Evolutionary conservation across 768 basidiomycete species (phyloP), one percentile per base, ranked within the genome.

Genomic region (Trametes cinnabarina): DNA sequence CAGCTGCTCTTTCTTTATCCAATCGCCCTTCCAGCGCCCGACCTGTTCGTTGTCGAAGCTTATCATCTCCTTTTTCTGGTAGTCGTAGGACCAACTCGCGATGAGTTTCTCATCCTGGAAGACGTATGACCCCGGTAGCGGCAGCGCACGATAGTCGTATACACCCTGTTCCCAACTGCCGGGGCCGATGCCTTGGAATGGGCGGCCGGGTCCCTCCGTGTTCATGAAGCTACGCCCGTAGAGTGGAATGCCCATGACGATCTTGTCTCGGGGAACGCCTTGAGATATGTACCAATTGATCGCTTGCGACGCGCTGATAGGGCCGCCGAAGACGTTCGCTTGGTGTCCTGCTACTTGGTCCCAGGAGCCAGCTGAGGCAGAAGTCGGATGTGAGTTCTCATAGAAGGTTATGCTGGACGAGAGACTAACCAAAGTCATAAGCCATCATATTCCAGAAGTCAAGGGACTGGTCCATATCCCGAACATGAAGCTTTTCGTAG

Each of bases 391-490:
- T 17, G 34, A 43, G 55, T 20, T n/a, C n/a, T 20, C 7, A 26
- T 10, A 22, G 2, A 47, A 25, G 46, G 43, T 22, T 10, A 55
- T 47, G 22, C n/a, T 26, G 51, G 37, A 46, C 15, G 15, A 17
- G 4, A 9, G 1, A 72, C 80, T 54, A 63, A 88, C 88, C 82
- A 65, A 88, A 92, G 69, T 92, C 91, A 63, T 93, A 92, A 1
- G 88, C 86, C 97, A 99, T 99, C 71, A 99, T 74, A 69, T 99
- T 98, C 95, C 94, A 98, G 71, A 98, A 94, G 67, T 93, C 90
- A 22, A 99, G 84, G 57, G 81, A 86, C 58, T 78, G 78, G 69
- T 94, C 88, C 95, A 99, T 98, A 60, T 91, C 91, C 22, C 72
- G 74, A 44, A 94, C 78, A 58, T 85, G 79, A 7, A 98, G 77